Evolutionary conservation across 106 monocot species (phyloP), one percentile per base, ranked within the genome.

Genomic region (Posidonia australis): DNA sequence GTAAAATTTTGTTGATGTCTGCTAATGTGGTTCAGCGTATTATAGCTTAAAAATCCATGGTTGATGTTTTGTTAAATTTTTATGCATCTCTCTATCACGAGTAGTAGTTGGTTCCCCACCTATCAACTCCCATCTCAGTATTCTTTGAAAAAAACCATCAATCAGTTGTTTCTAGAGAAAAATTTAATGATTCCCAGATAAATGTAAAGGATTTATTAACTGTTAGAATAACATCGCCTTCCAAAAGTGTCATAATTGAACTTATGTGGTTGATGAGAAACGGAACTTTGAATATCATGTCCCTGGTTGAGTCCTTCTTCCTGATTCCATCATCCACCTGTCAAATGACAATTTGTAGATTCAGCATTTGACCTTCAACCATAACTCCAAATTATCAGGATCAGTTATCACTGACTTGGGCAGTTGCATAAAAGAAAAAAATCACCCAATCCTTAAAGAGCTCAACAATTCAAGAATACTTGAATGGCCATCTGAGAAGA

Each of bases 261-360:
- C 72, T 72, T 54, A 72, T 72, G 43, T 72, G 57, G 56, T 64
- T 72, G 12, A 96, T 65, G 14, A 96, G 84, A 72, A 80, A 90
- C 22, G 94, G 90, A 61, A 96, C 74, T 67, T 90, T 90, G 47
- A 90, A 96, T 47, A 96, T 84, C 94, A 96, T 96, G 62, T 96
- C 94, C n/a, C 62, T 80, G 24, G 94, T 96, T 52, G 87, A 96
- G 14, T 90, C 94, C 67, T 87, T 84, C 70, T 96, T 90, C 74
- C 67, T 90, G 51, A 80, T 60, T 69, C 82, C 90, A 71, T 90
- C 78, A 60, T 96, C 84, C 45, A 96, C 87, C 94, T 96, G 82
- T 24, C 32, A 22, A 58, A 32, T 24, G 27, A 12, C n/a, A n/a
- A n/a, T n/a, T 46, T 23, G 32, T 21, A 13, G 22, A 36, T 30